phyloP scores from a whole-genome alignment of 2,329 filamentous ascomycete genomes.

The Venturia effusa region DNA sequence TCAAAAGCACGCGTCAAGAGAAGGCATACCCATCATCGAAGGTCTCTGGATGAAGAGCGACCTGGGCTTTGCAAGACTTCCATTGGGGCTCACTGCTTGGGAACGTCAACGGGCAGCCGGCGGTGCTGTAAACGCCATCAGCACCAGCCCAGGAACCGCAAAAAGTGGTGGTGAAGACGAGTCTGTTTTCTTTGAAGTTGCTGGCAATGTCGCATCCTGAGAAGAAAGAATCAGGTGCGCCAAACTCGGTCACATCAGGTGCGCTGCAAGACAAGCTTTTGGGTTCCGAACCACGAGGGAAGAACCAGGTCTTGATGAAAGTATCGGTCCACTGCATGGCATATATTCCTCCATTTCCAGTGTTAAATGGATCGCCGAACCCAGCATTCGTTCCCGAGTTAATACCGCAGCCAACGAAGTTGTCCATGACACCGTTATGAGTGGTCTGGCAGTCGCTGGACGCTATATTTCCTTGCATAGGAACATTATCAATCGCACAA shows the following conservation, averaged over 20 bases:
- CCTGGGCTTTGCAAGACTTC: slow-evolving; percentile 22
- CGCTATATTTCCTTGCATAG: slow-evolving; percentile 13
- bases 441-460: slow-evolving; percentile 16
- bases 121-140: slow-evolving; percentile 20
- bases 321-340: slow-evolving; percentile 18
- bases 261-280: slow-evolving; percentile 29
- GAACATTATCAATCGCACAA: slow-evolving; percentile 16
- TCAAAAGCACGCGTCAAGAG: neutral
- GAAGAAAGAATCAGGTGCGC: slow-evolving; percentile 52
- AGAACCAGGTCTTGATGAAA: slow-evolving; percentile 19
- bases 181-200: slow-evolving; percentile 26
- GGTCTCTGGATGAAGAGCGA: slow-evolving; percentile 21
- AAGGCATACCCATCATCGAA: slow-evolving; percentile 12
- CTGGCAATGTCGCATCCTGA: slow-evolving; percentile 31
- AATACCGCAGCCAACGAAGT: slow-evolving; percentile 12
- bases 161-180: slow-evolving; percentile 31
- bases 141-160: slow-evolving; percentile 26
- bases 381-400: slow-evolving; percentile 16
- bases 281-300: slow-evolving; percentile 20
- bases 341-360: slow-evolving; percentile 23
- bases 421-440: neutral
- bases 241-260: slow-evolving; percentile 54
- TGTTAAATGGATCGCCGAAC: slow-evolving; percentile 16
- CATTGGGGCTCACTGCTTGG: slow-evolving; percentile 12
- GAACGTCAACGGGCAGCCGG: slow-evolving; percentile 19